These are phyloP conservation scores for Fusarium oxysporum DNA, from an alignment of 2,329 filamentous ascomycete species.

Conservation along the genomic window DNA sequence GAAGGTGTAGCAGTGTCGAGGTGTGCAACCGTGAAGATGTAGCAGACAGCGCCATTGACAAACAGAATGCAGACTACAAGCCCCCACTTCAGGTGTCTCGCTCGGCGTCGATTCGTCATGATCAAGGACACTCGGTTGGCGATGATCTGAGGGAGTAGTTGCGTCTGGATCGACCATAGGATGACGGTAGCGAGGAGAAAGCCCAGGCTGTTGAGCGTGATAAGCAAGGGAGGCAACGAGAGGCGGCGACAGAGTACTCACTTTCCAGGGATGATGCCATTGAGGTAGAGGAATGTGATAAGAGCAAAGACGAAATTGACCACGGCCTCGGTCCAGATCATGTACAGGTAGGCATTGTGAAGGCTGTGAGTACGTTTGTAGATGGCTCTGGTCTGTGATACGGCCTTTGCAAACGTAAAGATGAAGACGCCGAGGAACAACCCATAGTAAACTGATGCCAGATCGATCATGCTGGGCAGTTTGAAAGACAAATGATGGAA, in stretches of 20 bases:
- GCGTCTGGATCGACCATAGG: slow-evolving; percentile 48
- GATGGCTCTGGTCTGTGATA: slow-evolving; percentile 39
- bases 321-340: slow-evolving; percentile 44
- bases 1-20: slow-evolving; percentile 22
- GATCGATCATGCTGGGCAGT: slow-evolving; percentile 24
- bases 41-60: slow-evolving; percentile 55
- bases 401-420: slow-evolving; percentile 41
- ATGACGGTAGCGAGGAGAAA: slow-evolving; percentile 20
- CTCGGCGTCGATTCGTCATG: slow-evolving; percentile 51
- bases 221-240: not conserved
- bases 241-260: rapidly evolving
- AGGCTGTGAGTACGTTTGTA: slow-evolving; percentile 28
- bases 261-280: slow-evolving; percentile 29
- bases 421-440: slow-evolving; percentile 45
- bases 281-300: slow-evolving; percentile 44
- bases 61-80: slow-evolving; percentile 49
- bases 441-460: slow-evolving; percentile 42
- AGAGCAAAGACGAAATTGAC: slow-evolving; percentile 45
- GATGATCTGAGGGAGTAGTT: slow-evolving; percentile 58
- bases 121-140: slow-evolving; percentile 58
- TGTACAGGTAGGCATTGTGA: slow-evolving; percentile 42
- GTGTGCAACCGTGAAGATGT: slow-evolving; percentile 55
- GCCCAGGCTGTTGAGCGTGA: not conserved
- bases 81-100: slow-evolving; percentile 51
- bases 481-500: not conserved